Evolutionary conservation across 2,329 filamentous ascomycete species (phyloP), one percentile per base, ranked within the genome.

Genomic region (Pseudogymnoascus sp.): DNA sequence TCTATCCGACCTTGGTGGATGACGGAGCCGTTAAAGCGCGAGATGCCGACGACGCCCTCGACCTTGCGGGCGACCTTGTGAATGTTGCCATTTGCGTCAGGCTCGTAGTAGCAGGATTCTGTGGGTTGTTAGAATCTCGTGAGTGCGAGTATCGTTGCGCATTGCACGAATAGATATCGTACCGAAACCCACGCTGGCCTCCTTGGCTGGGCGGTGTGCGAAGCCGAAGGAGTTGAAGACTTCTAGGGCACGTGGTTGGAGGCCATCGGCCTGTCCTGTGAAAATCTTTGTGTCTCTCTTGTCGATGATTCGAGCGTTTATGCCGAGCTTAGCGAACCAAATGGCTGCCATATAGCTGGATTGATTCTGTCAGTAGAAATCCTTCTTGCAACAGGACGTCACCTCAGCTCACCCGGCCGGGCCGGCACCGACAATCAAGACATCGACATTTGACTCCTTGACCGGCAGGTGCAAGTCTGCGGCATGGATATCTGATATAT

Each of bases 1-100:
- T 91, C 87, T 64, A 90, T 83, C 1, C 86, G 81, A 8, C 87
- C 88, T 72, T 91, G 88, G 67, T 90, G 87, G 44, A 92, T 73
- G 6, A 89, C 84, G 2, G 85, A 81, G 70, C 90, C 82, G 56
- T 83, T 82, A 67, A 87, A 87, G 16, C 81, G 80, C 12, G 80
- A 86, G 60, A 88, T 75, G 0, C 84, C 86, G 1, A 79, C 78
- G 50, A 82, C 81, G 0, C 82, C 86, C 72, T 89, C 86, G 0
- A 82, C 79, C n/a, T 86, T 83, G 40, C 83, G 79, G 50, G 83
- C 84, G 28, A 77, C 83, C 38, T 85, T 80, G 44, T 75, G 75
- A 62, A 91, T 79, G 0, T 76, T 71, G 0, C 84, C 84, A 23
- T 83, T 74, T 44, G 79, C 74, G 64, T 82, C 82, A 0, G 86